phyloP scores from a whole-genome alignment of 345 rosid species.

The Corchorus olitorius region DNA sequence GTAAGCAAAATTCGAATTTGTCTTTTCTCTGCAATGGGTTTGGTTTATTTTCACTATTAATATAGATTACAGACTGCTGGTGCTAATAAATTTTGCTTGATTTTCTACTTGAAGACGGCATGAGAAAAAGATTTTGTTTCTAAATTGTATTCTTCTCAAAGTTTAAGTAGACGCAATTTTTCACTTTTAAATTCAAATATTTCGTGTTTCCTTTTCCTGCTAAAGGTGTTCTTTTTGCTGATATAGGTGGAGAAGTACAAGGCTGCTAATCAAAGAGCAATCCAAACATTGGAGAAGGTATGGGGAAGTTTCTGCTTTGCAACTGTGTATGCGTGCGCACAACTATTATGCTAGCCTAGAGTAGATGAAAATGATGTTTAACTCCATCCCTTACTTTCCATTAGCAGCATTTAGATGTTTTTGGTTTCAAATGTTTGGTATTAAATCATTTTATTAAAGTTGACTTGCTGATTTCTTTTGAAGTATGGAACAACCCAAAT shows the following conservation, averaged over 20 bases:
- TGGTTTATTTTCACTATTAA: not conserved
- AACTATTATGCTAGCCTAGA: not conserved
- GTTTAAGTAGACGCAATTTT: not conserved
- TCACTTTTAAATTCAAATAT: not conserved
- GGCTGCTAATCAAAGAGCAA: conserved; percentile 69
- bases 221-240: not conserved
- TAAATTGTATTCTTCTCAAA: not conserved
- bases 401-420: not conserved
- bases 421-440: not conserved
- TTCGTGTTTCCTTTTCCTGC: not conserved
- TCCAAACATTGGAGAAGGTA: conserved; percentile 79
- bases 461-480: conserved; percentile 22
- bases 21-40: not conserved
- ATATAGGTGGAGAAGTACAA: conserved; percentile 65
- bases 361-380: conserved; percentile 10
- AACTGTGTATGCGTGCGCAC: not conserved
- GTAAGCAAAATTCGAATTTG: not conserved
- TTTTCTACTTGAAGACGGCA: not conserved
- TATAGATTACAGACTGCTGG: not conserved
- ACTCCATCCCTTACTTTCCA: not conserved
- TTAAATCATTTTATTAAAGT: conserved; percentile 11
- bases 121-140: not conserved
- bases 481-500: conserved; percentile 84
- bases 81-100: not conserved
- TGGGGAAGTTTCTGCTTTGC: conserved; percentile 33